Evolutionary conservation across 139 green algal species (phyloP).

Genomic region (Micromonas pusilla): DNA sequence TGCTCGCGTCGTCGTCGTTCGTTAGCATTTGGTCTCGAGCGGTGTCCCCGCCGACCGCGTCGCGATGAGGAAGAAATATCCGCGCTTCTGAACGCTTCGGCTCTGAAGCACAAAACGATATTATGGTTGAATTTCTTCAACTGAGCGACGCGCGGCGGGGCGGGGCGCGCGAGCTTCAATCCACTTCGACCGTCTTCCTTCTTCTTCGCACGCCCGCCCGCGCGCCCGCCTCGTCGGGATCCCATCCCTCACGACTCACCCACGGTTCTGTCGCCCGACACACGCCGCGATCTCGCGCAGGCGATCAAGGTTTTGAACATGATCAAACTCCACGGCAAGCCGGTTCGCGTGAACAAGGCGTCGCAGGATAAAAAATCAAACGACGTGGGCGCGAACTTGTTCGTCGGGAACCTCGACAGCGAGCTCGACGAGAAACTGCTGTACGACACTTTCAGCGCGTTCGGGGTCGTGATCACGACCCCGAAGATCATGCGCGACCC

Average conservation of each 20-base stretch:
- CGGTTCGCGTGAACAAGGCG: conserved; percentile 92
- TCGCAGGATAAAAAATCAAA: conserved; percentile 65
- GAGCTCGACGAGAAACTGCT: conserved; percentile 98
- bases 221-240: no score
- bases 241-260: no score
- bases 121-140: neutral
- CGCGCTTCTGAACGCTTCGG: neutral
- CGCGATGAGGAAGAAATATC: neutral
- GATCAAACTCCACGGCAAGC: conserved; percentile 92
- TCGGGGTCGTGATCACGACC: conserved; percentile 84
- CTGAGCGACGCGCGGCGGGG: neutral
- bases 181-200: no score
- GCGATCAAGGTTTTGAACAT: conserved; percentile 95
- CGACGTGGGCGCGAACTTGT: conserved; percentile 95
- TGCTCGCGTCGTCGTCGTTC: no score
- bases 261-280: neutral
- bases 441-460: conserved; percentile 97
- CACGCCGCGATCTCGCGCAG: no score
- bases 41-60: no score
- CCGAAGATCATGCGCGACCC: conserved; percentile 97
- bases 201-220: no score
- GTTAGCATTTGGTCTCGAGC: no score
- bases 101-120: neutral
- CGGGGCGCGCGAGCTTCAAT: no score
- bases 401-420: conserved; percentile 92